These are phyloP conservation scores for Mycena vitilis DNA, from an alignment of 768 basidiomycete species.

Conservation along the genomic window DNA sequence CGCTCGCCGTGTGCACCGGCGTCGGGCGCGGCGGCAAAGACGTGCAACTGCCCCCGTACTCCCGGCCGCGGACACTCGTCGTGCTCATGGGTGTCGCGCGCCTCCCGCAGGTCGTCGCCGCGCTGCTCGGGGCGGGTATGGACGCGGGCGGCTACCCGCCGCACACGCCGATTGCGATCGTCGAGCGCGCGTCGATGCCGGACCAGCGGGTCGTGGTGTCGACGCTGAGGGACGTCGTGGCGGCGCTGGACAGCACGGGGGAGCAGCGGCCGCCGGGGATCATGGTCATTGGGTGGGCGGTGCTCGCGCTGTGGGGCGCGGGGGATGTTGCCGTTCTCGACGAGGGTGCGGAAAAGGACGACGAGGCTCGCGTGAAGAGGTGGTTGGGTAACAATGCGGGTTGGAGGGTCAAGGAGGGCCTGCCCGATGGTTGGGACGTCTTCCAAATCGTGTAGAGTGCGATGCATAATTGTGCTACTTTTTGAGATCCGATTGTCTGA, in stretches of 20 bases:
- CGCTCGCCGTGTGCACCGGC: conserved; percentile 91
- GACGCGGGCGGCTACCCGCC: conserved; percentile 70
- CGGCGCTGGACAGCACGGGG: conserved; percentile 77
- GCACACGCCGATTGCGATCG: conserved; percentile 87
- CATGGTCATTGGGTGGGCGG: conserved; percentile 95
- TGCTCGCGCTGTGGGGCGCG: conserved; percentile 76
- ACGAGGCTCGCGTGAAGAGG: conserved; percentile 58
- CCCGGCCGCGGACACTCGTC: conserved; percentile 81
- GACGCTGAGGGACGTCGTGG: conserved; percentile 78
- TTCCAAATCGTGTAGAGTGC: conserved; percentile 24
- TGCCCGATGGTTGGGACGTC: conserved; percentile 56
- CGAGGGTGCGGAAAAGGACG: conserved; percentile 56
- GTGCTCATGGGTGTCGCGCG: conserved; percentile 97
- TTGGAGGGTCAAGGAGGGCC: conserved; percentile 77
- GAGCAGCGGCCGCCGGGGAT: conserved; percentile 96
- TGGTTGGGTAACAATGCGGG: conserved; percentile 71
- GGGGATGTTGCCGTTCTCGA: conserved; percentile 83
- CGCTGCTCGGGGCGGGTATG: conserved; percentile 52
- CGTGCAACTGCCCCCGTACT: conserved; percentile 89
- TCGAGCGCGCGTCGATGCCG: conserved; percentile 94
- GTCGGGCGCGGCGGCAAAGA: conserved; percentile 89
- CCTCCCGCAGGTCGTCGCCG: conserved; percentile 74
- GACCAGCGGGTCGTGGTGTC: conserved; percentile 90
- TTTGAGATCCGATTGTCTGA: too few species aligned
- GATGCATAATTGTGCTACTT: too few species aligned